Evolutionary conservation across 179 eudicot species (phyloP), one percentile per base, ranked within the genome.

Genomic region (Beta lomatogona): DNA sequence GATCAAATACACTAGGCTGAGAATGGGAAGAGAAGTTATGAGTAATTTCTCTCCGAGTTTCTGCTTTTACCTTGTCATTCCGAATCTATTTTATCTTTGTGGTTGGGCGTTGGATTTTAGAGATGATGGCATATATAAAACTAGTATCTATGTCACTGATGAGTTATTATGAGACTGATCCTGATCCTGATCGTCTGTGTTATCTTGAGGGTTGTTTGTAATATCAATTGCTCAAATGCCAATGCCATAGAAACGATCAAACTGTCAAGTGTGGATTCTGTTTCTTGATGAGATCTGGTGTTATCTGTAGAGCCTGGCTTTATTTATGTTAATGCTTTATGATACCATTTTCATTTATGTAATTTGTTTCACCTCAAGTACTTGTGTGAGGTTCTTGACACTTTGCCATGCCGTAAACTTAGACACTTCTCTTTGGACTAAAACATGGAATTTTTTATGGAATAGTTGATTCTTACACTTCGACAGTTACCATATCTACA

Each of bases 261-360:
- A 57, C 16, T 79, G 50, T 15, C 19, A 0, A n/a, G 31, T 79
- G 25, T 69, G 75, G 50, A 69, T 79, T 25, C 55, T 69, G 53
- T 14, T 72, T 48, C 57, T 28, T 31, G 0, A 57, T 74, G 59
- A 50, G 21, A 5, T 72, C n/a, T 22, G 60, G 4, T 72, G 76
- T 60, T 52, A n/a, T 50, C 48, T 31, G 22, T 55, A 15, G 21
- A 25, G 46, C 48, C 36, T 71, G 22, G 52, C 48, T 59, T 9
- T 21, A n/a, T 10, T 69, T 21, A 22, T 2, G 9, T 70, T 71
- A 41, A 48, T 71, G 28, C 28, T 45, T 71, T 10, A 13, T 28
- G 21, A 2, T 28, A 36, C 6, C 14, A 6, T 22, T 25, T 15
- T 73, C 9, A 53, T 52, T 19, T 25, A 25, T 54, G 77, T 6